Evolutionary conservation across 2,329 filamentous ascomycete genomes (phyloP).

Genomic region (Mycogone perniciosa): DNA sequence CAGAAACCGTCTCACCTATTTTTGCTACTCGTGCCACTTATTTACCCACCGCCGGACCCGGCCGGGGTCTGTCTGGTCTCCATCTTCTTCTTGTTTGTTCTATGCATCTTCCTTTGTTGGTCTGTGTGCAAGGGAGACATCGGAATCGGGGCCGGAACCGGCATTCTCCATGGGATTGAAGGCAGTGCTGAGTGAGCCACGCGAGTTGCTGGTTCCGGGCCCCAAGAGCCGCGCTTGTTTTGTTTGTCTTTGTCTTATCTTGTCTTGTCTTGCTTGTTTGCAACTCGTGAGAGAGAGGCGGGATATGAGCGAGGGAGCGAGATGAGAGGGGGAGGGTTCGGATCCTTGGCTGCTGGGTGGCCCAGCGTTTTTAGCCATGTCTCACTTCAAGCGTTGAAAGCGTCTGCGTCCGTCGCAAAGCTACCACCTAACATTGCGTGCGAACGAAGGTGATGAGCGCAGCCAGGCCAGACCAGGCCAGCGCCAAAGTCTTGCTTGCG

Average conservation of each 20-base stretch:
- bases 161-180: no score
- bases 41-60: constrained; percentile 2
- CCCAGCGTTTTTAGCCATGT: constrained; percentile 14
- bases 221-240: no score
- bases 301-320: neutral
- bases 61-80: neutral
- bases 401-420: constrained; percentile 20
- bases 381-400: constrained; percentile 14
- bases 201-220: no score
- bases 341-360: neutral
- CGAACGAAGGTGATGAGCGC: neutral
- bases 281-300: neutral
- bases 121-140: neutral
- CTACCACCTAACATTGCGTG: neutral
- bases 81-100: neutral
- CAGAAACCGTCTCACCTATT: constrained; percentile 7
- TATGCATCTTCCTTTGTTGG: neutral
- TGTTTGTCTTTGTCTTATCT: no score
- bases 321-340: neutral
- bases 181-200: no score
- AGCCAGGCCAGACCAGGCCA: neutral
- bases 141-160: no score
- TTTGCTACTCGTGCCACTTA: neutral
- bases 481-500: no score
- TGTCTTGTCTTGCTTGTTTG: no score